Evolutionary conservation across 2,329 filamentous ascomycete species (phyloP).

Genomic region (Alternaria burnsii): DNA sequence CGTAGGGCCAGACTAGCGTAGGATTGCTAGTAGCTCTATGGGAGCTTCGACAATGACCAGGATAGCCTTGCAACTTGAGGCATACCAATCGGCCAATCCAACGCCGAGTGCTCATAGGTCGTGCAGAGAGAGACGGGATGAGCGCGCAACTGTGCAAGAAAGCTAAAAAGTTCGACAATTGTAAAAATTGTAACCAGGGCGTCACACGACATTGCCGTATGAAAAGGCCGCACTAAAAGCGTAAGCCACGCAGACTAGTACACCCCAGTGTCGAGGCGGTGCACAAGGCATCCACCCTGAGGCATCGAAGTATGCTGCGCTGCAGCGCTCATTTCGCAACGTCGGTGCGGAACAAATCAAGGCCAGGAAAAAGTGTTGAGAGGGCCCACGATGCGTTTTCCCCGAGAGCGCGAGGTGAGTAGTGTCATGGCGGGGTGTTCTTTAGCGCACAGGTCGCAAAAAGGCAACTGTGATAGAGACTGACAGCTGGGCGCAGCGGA

Average conservation of each 20-base stretch:
- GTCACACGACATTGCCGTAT: background rate
- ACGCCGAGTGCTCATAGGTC: background rate
- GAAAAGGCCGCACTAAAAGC: background rate
- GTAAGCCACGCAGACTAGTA: background rate
- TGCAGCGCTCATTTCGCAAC: background rate
- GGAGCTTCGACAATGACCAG: conserved; percentile 3
- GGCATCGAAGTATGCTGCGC: background rate
- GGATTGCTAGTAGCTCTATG: background rate
- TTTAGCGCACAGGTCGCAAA: background rate
- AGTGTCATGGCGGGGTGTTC: background rate
- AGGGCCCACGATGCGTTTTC: background rate
- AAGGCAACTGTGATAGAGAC: background rate
- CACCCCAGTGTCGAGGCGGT: background rate
- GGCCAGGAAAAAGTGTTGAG: background rate
- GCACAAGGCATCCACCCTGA: background rate
- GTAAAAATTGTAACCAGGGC: background rate
- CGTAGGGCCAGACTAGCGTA: background rate
- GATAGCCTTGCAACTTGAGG: conserved; percentile 2
- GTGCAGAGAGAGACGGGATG: background rate
- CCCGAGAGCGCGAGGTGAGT: background rate
- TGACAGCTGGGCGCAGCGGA: background rate
- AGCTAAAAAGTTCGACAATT: background rate
- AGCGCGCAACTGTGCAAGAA: conserved; percentile 3
- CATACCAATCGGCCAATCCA: background rate
- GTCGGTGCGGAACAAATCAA: background rate